These are phyloP conservation scores for Cutaneotrichosporon curvatum DNA, from an alignment of 1,284 basidiomycete species.

Conservation along the genomic window DNA sequence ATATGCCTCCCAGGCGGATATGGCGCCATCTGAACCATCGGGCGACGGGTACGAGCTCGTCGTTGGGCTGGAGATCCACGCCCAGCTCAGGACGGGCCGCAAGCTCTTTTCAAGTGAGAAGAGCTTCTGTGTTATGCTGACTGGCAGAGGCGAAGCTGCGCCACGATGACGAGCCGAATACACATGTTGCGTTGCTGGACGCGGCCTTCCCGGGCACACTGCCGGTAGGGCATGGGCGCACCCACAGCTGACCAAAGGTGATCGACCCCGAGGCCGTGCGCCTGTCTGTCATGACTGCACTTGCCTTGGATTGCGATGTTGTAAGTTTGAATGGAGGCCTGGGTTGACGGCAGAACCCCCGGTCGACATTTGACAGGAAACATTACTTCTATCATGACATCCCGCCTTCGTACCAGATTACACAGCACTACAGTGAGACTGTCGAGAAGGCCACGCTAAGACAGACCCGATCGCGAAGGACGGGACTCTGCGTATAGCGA, in stretches of 20 bases:
- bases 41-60: conserved; percentile 53
- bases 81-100: conserved; percentile 75
- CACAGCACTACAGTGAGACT: conserved; percentile 84
- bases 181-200: conserved; percentile 73
- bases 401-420: conserved; percentile 92
- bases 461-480: conserved; percentile 70
- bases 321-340: conserved; percentile 20
- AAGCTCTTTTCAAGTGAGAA: conserved; percentile 84
- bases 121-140: background rate
- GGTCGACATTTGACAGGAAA: conserved; percentile 89
- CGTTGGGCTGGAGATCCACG: conserved; percentile 92
- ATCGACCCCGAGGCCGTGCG: conserved; percentile 74
- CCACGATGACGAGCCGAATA: conserved; percentile 49
- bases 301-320: conserved; percentile 70
- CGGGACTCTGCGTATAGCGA: conserved; percentile 55
- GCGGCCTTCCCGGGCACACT: conserved; percentile 89
- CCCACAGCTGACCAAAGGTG: conserved; percentile 49
- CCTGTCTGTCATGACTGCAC: conserved; percentile 70
- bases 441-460: conserved; percentile 22
- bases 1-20: too few relatives aligned
- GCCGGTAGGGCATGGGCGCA: conserved; percentile 55
- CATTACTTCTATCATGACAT: conserved; percentile 98
- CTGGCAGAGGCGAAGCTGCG: conserved; percentile 24
- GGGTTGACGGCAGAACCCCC: conserved; percentile 48
- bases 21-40: too few relatives aligned